Base-by-base conservation (phyloP, 208 protist species). In the Trypanosoma melophagium region DNA sequence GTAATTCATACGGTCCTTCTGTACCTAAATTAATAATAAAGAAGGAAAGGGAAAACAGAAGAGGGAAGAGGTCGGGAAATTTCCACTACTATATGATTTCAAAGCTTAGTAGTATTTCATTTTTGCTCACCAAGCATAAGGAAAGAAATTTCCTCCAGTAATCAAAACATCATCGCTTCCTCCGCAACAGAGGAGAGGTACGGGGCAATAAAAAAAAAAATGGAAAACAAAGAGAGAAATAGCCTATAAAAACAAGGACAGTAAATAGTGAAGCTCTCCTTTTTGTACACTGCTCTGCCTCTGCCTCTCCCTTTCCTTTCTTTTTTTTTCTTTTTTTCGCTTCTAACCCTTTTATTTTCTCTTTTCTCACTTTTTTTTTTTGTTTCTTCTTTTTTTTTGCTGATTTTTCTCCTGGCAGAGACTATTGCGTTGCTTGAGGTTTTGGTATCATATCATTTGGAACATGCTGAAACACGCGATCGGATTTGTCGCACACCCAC, bases 401-500 rank as follows among this genome's bases (percentile, higher is more conserved):
- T 53, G 14, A 49, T 62, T 35, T 47, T 38, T 16, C 21, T 24
- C 51, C 17, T n/a, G 24, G 35, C 22, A 47, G 9, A 17, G 42
- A 71, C 61, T 63, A 61, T 54, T 60, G 24, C 47, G 61, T 38
- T 41, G 42, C 47, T 5, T 82, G 76, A 44, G 76, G 66, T 40
- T 74, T 74, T 21, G 90, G 83, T 52, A 94, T 80, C 25, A 87
- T 60, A 19, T 71, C 66, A 5, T 22, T 58, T 22, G 81, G 77
- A 13, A 95, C 86, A 71, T 89, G 90, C 72, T 84, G 71, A 65
- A 95, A 97, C 60, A 82, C 85, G 45, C 86, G 83, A 60, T 91
- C 69, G 2, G 84, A 86, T 69, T 84, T 96, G 40, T 98, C 90
- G 71, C 96, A 98, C 50, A 99, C 94, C 97, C 98, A 99, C 58